Percentiles rank a stretch among this genome's conserved stretches.
phyloP scores from a whole-genome alignment of 108 stramenopile species.

The Skeletonema menzelii region DNA sequence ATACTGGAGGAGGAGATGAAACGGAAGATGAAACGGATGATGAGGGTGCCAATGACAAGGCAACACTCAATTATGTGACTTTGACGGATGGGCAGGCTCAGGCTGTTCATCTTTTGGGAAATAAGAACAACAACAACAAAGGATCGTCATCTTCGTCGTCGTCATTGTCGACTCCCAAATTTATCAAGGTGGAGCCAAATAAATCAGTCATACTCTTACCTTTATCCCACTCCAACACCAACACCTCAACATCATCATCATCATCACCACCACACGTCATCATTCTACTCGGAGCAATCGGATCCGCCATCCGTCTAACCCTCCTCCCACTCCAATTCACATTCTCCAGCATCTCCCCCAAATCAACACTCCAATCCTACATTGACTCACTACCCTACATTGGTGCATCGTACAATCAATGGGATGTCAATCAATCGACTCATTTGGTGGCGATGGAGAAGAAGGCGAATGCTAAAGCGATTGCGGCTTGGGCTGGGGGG shows the following conservation, averaged over 20 bases:
- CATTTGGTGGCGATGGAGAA: constrained; percentile 42
- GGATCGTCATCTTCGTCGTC: not conserved
- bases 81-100: constrained; percentile 38
- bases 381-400: constrained; percentile 25
- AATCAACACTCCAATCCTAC: constrained; percentile 12
- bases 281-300: constrained; percentile 40
- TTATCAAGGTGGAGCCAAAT: constrained; percentile 30
- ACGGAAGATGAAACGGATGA: constrained; percentile 40
- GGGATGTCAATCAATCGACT: constrained; percentile 39
- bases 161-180: constrained; percentile 12
- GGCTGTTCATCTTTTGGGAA: constrained; percentile 26
- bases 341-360: constrained; percentile 28
- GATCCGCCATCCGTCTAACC: constrained; percentile 39
- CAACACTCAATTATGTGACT: constrained; percentile 23
- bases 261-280: constrained; percentile 22
- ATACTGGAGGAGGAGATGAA: constrained; percentile 33
- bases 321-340: constrained; percentile 43
- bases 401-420: constrained; percentile 36
- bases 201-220: constrained; percentile 28
- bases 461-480: constrained; percentile 46
- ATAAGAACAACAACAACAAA: not conserved
- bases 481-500: constrained; percentile 52
- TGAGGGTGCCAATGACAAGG: constrained; percentile 11
- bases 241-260: constrained; percentile 4
- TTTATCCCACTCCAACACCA: constrained; percentile 27